Conservation (phyloP, 2,329 filamentous ascomycete species). For the Orbilia oligospora region DNA sequence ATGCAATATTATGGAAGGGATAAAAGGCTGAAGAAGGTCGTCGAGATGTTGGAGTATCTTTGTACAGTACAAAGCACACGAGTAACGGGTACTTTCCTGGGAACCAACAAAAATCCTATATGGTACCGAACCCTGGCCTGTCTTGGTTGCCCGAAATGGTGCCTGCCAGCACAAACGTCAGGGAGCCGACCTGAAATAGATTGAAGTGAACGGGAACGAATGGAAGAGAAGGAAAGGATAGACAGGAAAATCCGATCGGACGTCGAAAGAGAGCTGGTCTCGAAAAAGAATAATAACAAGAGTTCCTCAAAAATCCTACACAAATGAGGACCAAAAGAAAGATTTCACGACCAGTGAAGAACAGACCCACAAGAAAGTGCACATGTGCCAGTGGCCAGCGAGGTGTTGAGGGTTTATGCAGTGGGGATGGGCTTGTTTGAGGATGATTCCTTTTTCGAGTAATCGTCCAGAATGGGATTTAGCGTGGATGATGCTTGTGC, state of each 20-base stretch:
- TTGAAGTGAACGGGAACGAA: constrained; percentile 36
- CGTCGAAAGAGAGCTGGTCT: constrained; percentile 21
- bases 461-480: constrained; percentile 57
- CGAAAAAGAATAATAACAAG: constrained; percentile 17
- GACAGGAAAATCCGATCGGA: constrained; percentile 38
- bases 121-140: constrained; percentile 39
- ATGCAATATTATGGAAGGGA: constrained; percentile 32
- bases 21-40: constrained; percentile 30
- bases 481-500: constrained; percentile 57
- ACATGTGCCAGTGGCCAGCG: constrained; percentile 46
- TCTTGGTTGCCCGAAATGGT: constrained; percentile 23
- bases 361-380: constrained; percentile 46
- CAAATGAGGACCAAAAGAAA: constrained; percentile 35
- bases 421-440: constrained; percentile 60
- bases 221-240: constrained; percentile 29
- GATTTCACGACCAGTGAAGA: constrained; percentile 28
- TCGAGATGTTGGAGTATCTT: constrained; percentile 39
- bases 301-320: constrained; percentile 44
- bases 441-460: constrained; percentile 61
- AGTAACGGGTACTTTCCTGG: constrained; percentile 52
- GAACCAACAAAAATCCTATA: constrained; percentile 46
- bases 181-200: constrained; percentile 50
- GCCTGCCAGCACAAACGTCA: constrained; percentile 50
- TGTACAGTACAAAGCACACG: constrained; percentile 39
- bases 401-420: constrained; percentile 41